Percentiles rank a stretch among this genome's conserved stretches.
Conservation (phyloP, 1,284 basidiomycete species). For the Afroboletus lepidellus region DNA sequence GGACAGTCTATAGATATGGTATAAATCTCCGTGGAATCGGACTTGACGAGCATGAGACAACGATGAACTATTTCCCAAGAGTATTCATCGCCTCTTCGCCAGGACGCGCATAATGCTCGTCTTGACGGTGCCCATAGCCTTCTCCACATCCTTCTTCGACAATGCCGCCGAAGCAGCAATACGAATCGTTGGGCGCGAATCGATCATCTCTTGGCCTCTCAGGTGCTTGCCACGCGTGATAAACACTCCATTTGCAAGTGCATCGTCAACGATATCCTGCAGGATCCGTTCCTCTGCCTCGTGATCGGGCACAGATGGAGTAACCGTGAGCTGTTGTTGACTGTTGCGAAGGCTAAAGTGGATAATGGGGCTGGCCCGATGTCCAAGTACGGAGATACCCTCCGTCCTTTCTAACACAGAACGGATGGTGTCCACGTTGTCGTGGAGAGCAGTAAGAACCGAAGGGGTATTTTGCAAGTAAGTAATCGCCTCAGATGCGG, state of each 20-base stretch:
- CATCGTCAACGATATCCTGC: slow-evolving; percentile 89
- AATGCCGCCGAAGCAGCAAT: slow-evolving; percentile 79
- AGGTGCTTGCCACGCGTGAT: slow-evolving; percentile 81
- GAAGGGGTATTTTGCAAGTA: slow-evolving; percentile 75
- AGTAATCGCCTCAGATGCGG: slow-evolving; percentile 82
- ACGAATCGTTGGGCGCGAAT: slow-evolving; percentile 83
- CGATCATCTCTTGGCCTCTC: slow-evolving; percentile 79
- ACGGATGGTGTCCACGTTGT: slow-evolving; percentile 79
- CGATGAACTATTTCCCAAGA: neutral
- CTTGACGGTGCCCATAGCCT: slow-evolving; percentile 78
- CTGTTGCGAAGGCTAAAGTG: slow-evolving; percentile 71
- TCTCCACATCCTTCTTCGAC: slow-evolving; percentile 89
- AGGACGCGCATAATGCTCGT: slow-evolving; percentile 73
- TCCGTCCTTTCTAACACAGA: slow-evolving; percentile 78
- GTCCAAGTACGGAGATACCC: slow-evolving; percentile 81
- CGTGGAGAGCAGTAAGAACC: slow-evolving; percentile 72
- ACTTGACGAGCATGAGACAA: neutral
- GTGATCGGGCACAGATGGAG: slow-evolving; percentile 46
- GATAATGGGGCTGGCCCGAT: slow-evolving; percentile 83
- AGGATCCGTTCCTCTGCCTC: slow-evolving; percentile 75
- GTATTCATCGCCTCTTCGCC: slow-evolving; percentile 41
- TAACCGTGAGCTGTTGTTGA: slow-evolving; percentile 28
- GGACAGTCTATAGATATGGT: slow-evolving; percentile 20
- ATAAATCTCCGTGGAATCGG: slow-evolving; percentile 16
- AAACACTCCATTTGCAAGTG: slow-evolving; percentile 74